A percentile compares a stretch with the other conserved stretches of the same genome.
phyloP scores from a whole-genome alignment of 345 rosid species.

The Geranium rotundifolium region DNA sequence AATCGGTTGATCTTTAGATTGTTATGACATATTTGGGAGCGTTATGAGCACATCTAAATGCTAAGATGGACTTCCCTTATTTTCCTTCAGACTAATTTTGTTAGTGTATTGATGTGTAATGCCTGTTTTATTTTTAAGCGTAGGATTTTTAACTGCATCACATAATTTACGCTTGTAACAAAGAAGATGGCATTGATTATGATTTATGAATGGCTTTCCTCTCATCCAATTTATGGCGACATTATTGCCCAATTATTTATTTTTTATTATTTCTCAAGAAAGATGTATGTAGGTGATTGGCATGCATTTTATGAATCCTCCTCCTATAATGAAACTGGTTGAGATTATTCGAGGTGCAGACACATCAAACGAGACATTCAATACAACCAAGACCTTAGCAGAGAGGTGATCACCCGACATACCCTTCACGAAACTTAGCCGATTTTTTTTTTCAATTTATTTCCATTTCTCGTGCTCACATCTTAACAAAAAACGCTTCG shows the following conservation, averaged over 20 bases:
- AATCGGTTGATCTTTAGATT: too few species aligned
- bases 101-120: too few species aligned
- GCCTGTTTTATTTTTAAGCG: too few species aligned
- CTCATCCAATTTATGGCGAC: not conserved
- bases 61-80: too few species aligned
- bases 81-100: too few species aligned
- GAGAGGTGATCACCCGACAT: slow-evolving; percentile 37
- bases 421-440: not conserved
- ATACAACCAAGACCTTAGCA: slow-evolving; percentile 52
- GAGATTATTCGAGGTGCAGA: slow-evolving; percentile 86
- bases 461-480: not conserved
- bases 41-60: too few species aligned
- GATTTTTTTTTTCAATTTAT: not conserved
- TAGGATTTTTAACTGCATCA: too few species aligned
- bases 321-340: slow-evolving; percentile 86
- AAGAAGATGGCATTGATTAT: not conserved
- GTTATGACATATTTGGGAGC: too few species aligned
- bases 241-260: not conserved
- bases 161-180: not conserved
- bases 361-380: slow-evolving; percentile 67
- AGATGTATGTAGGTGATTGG: slow-evolving; percentile 54
- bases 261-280: not conserved
- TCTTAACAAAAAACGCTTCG: too few species aligned
- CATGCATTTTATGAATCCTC: slow-evolving; percentile 97
- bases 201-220: not conserved